Evolutionary conservation across 1,284 basidiomycete species (phyloP).

Genomic region (Pseudozyma hubeiensis): DNA sequence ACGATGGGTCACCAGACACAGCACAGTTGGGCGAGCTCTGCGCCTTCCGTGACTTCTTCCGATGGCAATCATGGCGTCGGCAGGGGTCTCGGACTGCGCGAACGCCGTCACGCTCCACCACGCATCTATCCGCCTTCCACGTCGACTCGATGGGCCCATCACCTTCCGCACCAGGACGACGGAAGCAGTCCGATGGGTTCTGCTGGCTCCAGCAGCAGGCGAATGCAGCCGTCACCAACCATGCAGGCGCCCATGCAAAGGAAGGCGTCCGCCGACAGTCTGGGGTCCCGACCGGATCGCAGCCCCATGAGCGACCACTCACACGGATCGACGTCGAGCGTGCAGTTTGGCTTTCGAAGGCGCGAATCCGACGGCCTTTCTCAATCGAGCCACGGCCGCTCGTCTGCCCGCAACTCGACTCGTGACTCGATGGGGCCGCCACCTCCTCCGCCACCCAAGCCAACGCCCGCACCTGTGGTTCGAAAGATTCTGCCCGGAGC

Average conservation of each 20-base stretch:
- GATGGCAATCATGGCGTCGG: conserved; percentile 25
- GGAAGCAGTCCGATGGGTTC: conserved; percentile 7
- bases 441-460: conserved; percentile 46
- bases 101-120: conserved; percentile 53
- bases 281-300: conserved; percentile 17
- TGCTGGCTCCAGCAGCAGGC: conserved; percentile 7
- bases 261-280: conserved; percentile 35
- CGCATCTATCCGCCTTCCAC: conserved; percentile 56
- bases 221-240: conserved; percentile 20
- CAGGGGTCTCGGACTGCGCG: conserved; percentile 40
- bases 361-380: neutral
- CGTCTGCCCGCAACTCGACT: conserved; percentile 30
- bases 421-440: conserved; percentile 43
- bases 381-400: conserved; percentile 1
- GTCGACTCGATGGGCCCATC: conserved; percentile 37
- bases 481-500: conserved; percentile 44
- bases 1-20: conserved; percentile 25
- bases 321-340: conserved; percentile 9
- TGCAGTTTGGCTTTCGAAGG: neutral
- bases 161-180: conserved; percentile 33
- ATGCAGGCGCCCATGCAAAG: conserved; percentile 19
- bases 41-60: conserved; percentile 31
- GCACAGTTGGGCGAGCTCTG: conserved; percentile 39
- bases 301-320: conserved; percentile 36
- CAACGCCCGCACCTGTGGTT: conserved; percentile 6